These are phyloP conservation scores for Viridothelium virens DNA, from an alignment of 495 filamentous ascomycete genomes.

Conservation along the genomic window DNA sequence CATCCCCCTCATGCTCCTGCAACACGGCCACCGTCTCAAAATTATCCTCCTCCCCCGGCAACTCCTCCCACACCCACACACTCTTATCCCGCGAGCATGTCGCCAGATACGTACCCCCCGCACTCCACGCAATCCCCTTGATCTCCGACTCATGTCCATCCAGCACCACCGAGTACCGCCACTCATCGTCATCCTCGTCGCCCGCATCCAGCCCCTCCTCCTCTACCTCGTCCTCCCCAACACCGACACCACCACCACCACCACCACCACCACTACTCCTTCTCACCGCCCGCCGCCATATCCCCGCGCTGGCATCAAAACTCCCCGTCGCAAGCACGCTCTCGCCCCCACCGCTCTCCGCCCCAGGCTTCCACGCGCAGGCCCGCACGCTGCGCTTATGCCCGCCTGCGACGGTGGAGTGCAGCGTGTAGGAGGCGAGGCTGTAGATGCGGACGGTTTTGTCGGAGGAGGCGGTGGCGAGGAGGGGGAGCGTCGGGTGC, in stretches of 20 bases:
- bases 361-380: constrained; percentile 72
- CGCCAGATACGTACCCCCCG: constrained; percentile 72
- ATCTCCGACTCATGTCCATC: constrained; percentile 94
- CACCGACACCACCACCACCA: constrained; percentile 20
- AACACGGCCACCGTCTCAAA: constrained; percentile 94
- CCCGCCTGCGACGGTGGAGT: constrained; percentile 72
- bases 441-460: constrained; percentile 84
- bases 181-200: constrained; percentile 60
- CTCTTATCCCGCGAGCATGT: constrained; percentile 88
- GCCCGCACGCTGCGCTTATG: constrained; percentile 80
- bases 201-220: constrained; percentile 27
- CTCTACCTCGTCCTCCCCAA: constrained; percentile 30
- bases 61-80: constrained; percentile 99
- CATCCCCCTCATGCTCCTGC: constrained; percentile 87
- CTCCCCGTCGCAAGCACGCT: constrained; percentile 80
- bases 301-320: constrained; percentile 82
- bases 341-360: constrained; percentile 38
- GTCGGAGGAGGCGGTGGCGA: constrained; percentile 81
- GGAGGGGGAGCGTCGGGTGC: constrained; percentile 77
- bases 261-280: constrained; percentile 31
- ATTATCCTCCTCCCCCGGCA: constrained; percentile 67
- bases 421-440: constrained; percentile 65
- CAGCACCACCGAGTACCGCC: constrained; percentile 77
- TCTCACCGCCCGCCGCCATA: constrained; percentile 66
- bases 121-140: constrained; percentile 74